Evolutionary conservation across 2,329 filamentous ascomycete species (phyloP).

Genomic region (Penicillium sp.): DNA sequence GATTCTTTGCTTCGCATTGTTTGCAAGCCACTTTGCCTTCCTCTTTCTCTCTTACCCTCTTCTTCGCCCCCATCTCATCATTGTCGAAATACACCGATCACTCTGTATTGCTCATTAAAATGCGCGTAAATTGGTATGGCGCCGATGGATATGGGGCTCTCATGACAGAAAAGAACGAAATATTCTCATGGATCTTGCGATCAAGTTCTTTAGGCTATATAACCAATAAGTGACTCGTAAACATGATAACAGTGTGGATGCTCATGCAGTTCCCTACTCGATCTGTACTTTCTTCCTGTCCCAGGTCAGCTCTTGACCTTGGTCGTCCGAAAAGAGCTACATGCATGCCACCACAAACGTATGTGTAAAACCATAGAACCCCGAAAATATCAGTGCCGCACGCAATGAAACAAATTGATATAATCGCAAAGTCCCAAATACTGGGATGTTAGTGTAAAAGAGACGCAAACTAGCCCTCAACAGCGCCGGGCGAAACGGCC

Average conservation of each 20-base stretch:
- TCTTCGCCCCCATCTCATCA: conserved; percentile 5
- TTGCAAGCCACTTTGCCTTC: conserved; percentile 21
- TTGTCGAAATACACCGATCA: conserved; percentile 22
- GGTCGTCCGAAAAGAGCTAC: not conserved
- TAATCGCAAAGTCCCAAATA: not conserved
- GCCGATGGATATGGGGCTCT: conserved; percentile 19
- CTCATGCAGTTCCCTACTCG: not conserved
- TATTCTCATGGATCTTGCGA: conserved; percentile 6
- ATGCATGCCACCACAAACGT: not conserved
- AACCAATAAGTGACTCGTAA: not conserved
- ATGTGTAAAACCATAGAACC: not conserved
- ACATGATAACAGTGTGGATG: not conserved
- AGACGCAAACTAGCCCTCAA: conserved; percentile 26
- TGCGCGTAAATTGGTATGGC: conserved; percentile 28
- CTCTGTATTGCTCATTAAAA: conserved; percentile 18
- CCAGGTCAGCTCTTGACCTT: not conserved
- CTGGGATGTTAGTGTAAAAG: not conserved
- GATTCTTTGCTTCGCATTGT: conserved; percentile 21
- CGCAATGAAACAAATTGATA: not conserved
- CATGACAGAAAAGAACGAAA: conserved; percentile 23
- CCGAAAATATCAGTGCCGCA: conserved; percentile 4
- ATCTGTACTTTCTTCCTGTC: not conserved
- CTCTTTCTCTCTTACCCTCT: conserved; percentile 6
- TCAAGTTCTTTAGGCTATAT: not conserved
- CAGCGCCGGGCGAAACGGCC: conserved; percentile 50